Evolutionary conservation across 176 grass and related monocot species (phyloP), one percentile per base, ranked within the genome.

Genomic region (Hyparrhenia diplandra): DNA sequence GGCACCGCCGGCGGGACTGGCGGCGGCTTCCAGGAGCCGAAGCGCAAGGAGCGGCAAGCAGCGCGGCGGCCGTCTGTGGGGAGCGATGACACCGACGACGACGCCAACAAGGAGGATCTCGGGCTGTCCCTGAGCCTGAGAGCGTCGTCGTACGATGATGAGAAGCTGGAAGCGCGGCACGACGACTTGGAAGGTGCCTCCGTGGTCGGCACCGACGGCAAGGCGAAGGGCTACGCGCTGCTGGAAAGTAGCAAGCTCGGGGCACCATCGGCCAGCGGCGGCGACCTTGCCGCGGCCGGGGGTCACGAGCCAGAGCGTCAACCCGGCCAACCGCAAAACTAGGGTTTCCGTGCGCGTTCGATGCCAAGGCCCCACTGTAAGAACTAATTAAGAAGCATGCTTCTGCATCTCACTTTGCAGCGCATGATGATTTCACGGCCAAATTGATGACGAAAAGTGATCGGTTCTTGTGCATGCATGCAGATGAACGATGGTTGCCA

Each of bases 401-500:
- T 13, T 77, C 77, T 39, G 60, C 52, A 72, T n/a, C n/a, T n/a
- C n/a, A n/a, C n/a, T n/a, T 76, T 67, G 11, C 30, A 32, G 8
- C 20, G 13, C 45, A 32, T 54, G 28, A n/a, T n/a, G n/a, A 21
- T 37, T 69, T 28, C 31, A 68, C 45, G 7, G 5, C 28, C 62
- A 80, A 29, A 17, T 5, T 52, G 43, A 36, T 8, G 25, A 47
- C 5, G 52, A 57, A 20, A 2, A 40, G 20, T 20, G 64, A 47
- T 35, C 10, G 1, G 16, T 11, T 10, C 32, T 45, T 54, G 20
- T 36, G 14, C 60, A 12, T 89, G 24, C 59, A 14, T 62, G 49
- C 81, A 99, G 96, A 95, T 99, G 88, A 93, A 99, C 67, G 96
- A 99, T 76, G 96, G 96, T 27, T 99, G 96, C 47, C 92, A 95